Conservation (phyloP, 2,329 filamentous ascomycete genomes). For the Diaporthe capsici region DNA sequence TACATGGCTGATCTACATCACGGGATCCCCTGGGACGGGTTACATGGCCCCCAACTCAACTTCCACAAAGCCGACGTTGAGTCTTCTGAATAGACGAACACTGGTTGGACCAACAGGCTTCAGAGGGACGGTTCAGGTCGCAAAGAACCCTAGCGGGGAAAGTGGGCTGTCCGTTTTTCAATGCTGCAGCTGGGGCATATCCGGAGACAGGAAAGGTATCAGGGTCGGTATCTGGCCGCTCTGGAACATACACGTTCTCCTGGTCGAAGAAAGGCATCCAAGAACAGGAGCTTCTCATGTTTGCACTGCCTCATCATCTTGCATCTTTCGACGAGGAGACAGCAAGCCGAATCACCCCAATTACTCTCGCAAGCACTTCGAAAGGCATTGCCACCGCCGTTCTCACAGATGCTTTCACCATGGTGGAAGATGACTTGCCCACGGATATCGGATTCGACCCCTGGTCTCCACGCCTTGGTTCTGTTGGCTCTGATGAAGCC, state of each 20-base stretch:
- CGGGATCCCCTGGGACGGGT: neutral
- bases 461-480: slow-evolving; percentile 68
- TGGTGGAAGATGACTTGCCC: slow-evolving; percentile 81
- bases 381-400: slow-evolving; percentile 85
- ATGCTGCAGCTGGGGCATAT: slow-evolving; percentile 10
- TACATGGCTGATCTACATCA: neutral
- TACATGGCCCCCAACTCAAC: neutral
- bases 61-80: neutral
- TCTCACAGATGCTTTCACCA: slow-evolving; percentile 79
- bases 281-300: slow-evolving; percentile 76
- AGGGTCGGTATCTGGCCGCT: slow-evolving; percentile 4
- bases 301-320: slow-evolving; percentile 89
- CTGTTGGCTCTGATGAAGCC: neutral
- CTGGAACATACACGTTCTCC: neutral
- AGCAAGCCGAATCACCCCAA: slow-evolving; percentile 63
- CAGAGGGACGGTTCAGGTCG: neutral
- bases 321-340: slow-evolving; percentile 77
- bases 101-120: neutral
- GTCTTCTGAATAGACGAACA: neutral
- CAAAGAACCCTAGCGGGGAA: neutral
- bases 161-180: neutral
- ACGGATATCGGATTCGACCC: slow-evolving; percentile 82
- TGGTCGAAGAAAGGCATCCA: neutral
- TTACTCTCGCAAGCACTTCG: slow-evolving; percentile 84
- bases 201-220: slow-evolving; percentile 1